Base-by-base conservation (phyloP, 2,329 filamentous ascomycete genomes). In the Scytalidium lignicola region DNA sequence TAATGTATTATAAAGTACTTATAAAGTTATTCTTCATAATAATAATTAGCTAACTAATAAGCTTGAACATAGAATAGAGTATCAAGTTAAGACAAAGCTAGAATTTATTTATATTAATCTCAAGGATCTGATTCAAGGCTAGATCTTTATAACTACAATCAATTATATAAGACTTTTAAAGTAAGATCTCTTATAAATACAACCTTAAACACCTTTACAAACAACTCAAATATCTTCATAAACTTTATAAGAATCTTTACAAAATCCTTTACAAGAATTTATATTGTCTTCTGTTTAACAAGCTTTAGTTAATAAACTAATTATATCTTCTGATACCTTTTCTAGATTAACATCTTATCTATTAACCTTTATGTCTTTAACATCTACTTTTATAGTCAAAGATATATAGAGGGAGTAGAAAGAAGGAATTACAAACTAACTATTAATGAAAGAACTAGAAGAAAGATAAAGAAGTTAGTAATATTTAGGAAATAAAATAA, bases 331-430 rank as follows among this genome's bases (percentile, higher is more conserved):
- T 17, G n/a, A 37, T 17, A 13, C 32, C 15, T 17, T 13, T 37
- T n/a, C 42, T 13, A 2, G 15, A 37, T 13, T 5, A 37, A 37
- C 15, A 37, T 15, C 32, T 37, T 5, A 15, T 6, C 28, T 21
- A 19, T 20, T 28, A 3, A 28, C 41, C 7, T 17, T 45, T n/a
- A 29, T 18, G n/a, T 29, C 28, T 22, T 43, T 48, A 18, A 37
- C 37, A 0, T 5, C n/a, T 19, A 44, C 22, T 21, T 46, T 22
- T 42, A 50, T 17, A 2, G 49, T 51, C 12, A 29, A 32, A 21
- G 46, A 51, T 22, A 29, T 45, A 9, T 51, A 28, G 49, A 19
- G 46, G 21, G 46, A 51, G 29, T 51, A 28, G 49, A 43, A 49
- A 42, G 46, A 48, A 28, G 49, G 49, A 17, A 19, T 51, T 13